phyloP scores from a whole-genome alignment of 2,329 filamentous ascomycete species.

The Fusarium foetens region DNA sequence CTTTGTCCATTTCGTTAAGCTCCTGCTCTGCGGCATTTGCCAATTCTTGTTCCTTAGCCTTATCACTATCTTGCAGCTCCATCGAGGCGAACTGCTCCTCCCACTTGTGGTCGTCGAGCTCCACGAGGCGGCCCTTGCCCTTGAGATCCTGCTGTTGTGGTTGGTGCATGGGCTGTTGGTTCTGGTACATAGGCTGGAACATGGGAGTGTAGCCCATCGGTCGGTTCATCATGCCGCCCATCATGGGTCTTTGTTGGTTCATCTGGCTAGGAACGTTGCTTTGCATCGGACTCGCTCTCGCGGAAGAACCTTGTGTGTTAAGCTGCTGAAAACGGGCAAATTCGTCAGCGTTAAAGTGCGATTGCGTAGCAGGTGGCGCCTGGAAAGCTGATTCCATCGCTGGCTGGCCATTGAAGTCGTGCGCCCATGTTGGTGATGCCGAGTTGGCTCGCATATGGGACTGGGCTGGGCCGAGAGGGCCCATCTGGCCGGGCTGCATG shows the following conservation, averaged over 20 bases:
- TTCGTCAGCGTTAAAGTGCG: conserved; percentile 81
- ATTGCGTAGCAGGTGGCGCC: conserved; percentile 62
- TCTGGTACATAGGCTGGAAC: conserved; percentile 61
- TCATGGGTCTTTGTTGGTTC: conserved; percentile 70
- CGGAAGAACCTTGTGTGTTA: conserved; percentile 64
- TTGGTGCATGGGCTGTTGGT: conserved; percentile 56
- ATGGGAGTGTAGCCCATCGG: conserved; percentile 66
- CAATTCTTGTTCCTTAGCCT: conserved; percentile 69
- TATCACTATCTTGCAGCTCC: conserved; percentile 71
- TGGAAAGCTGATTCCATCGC: conserved; percentile 78
- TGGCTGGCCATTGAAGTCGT: conserved; percentile 66
- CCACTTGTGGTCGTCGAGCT: conserved; percentile 94
- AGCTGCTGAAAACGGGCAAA: conserved; percentile 88
- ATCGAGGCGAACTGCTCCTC: conserved; percentile 95
- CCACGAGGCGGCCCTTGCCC: conserved; percentile 92
- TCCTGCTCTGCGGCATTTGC: conserved; percentile 81
- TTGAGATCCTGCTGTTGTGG: conserved; percentile 66
- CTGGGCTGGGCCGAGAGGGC: conserved; percentile 60
- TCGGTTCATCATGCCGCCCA: conserved; percentile 64
- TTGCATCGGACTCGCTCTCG: conserved; percentile 70
- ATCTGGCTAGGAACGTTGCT: conserved; percentile 58
- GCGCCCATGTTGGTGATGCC: conserved; percentile 64
- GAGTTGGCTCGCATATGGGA: conserved; percentile 64
- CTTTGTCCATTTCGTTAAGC: conserved; percentile 83
- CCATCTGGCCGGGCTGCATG: conserved; percentile 59